Base-by-base conservation (phyloP, 768 basidiomycete species). In the Amanita muscaria region DNA sequence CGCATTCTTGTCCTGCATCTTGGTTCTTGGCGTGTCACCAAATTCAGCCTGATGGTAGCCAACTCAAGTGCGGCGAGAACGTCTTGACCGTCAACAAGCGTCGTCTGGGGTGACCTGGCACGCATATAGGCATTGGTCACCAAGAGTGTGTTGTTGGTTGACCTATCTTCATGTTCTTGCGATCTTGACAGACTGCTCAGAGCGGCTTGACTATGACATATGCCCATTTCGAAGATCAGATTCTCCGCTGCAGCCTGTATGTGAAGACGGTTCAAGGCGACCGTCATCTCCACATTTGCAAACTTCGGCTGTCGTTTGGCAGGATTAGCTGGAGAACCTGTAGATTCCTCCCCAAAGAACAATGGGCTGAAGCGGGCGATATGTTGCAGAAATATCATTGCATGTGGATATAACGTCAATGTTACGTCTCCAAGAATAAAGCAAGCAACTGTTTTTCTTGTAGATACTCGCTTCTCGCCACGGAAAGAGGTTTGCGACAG, bases 161-260 rank as follows among this genome's bases (percentile, higher is more conserved):
- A 75, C 40, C 67, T 59, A 29, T 66, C 60, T 16, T 39, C 50
- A 31, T 56, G 57, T 46, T 53, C 50, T 39, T 60, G 54, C 40
- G 51, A 49, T 50, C 49, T 47, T 22, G 32, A 32, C 64, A 57
- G 16, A 74, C 48, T 11, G 59, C 44, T 12, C 64, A 69, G 68
- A 8, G 61, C 58, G 31, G 63, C 56, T 42, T 65, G 68, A 8
- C 74, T 47, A 10, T 59, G 60, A 2, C 66, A 60, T 19, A 74
- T 54, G 12, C 72, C 73, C 44, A 81, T 69, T 42, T 83, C 84
- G 44, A 85, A 72, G 14, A 76, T 65, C 22, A 88, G 65, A 53
- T 79, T 86, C 54, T 82, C 80, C 5, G 84, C 83, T 4, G 75
- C 79, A 6, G 83, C 83, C 44, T 72, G 74, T n/a, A 84, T 54